These are phyloP conservation scores for Apostasia shenzhenica DNA, from an alignment of 106 monocot species.

Conservation along the genomic window DNA sequence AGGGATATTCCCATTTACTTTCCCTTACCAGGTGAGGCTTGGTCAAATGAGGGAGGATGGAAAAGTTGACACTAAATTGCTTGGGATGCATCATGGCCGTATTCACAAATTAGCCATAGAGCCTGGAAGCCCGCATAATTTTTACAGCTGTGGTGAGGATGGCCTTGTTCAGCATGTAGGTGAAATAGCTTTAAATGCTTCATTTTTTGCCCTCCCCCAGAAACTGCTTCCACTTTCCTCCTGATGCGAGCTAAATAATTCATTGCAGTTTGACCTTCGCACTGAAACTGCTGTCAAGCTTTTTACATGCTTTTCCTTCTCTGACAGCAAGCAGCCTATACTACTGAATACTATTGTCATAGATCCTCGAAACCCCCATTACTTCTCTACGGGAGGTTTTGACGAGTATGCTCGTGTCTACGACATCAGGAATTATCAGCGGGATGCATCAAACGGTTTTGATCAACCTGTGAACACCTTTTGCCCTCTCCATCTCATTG, in stretches of 20 bases:
- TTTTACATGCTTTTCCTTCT: slow-evolving; percentile 56
- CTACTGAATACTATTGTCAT: slow-evolving; percentile 61
- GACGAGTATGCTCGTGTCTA: slow-evolving; percentile 84
- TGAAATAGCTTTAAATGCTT: background rate
- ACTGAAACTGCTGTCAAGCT: slow-evolving; percentile 49
- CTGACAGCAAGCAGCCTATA: slow-evolving; percentile 31
- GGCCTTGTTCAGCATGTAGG: slow-evolving; percentile 76
- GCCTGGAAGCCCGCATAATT: slow-evolving; percentile 71
- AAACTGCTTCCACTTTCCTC: background rate
- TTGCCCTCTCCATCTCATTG: slow-evolving; percentile 53
- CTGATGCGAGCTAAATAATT: slow-evolving; percentile 13
- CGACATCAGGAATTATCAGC: slow-evolving; percentile 57
- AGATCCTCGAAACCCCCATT: slow-evolving; percentile 69
- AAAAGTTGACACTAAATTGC: slow-evolving; percentile 44
- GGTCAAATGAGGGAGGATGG: slow-evolving; percentile 47
- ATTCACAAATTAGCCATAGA: slow-evolving; percentile 80
- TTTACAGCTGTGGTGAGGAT: slow-evolving; percentile 96
- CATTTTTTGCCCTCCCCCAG: background rate
- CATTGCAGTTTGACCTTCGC: slow-evolving; percentile 87
- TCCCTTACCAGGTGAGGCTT: slow-evolving; percentile 43
- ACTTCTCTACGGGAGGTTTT: slow-evolving; percentile 60
- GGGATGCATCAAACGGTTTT: slow-evolving; percentile 24
- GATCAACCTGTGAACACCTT: slow-evolving; percentile 59
- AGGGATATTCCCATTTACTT: background rate
- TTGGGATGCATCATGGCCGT: slow-evolving; percentile 58